phyloP scores from a whole-genome alignment of 2,329 filamentous ascomycete genomes.

The Beauveria brongniartii region DNA sequence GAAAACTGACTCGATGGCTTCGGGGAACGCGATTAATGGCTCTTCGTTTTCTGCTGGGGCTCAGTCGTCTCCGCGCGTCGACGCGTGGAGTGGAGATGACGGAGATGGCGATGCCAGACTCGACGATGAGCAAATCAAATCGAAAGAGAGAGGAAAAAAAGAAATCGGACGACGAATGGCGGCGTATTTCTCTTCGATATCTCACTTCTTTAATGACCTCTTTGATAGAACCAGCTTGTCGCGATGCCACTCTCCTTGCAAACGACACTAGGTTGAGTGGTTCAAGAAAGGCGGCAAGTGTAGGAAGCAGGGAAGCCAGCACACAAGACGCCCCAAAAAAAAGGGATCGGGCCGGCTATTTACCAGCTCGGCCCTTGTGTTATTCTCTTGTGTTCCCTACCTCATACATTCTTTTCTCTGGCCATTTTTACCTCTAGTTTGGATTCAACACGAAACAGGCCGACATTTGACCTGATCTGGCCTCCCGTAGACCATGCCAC shows the following conservation, averaged over 20 bases:
- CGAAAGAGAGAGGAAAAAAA: not conserved
- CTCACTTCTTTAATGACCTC: not conserved
- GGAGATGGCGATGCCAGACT: not conserved
- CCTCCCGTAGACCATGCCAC: not conserved
- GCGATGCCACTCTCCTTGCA: not conserved
- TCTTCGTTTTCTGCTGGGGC: too few species aligned
- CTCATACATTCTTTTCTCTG: not conserved
- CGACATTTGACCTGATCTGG: not conserved
- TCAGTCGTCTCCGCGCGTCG: not conserved
- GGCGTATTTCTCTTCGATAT: too few species aligned
- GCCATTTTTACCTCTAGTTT: not conserved
- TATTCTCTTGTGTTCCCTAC: not conserved
- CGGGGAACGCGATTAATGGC: too few species aligned
- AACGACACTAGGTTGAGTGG: not conserved
- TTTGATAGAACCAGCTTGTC: not conserved
- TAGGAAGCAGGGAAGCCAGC: not conserved
- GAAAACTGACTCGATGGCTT: too few species aligned
- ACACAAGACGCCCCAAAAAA: not conserved
- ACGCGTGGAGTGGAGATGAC: not conserved
- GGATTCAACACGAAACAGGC: not conserved
- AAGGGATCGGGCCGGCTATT: constrained; percentile 2
- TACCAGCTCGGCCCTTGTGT: not conserved
- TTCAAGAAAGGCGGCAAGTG: not conserved
- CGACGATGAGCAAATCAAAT: not conserved
- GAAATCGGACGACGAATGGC: too few species aligned